Evolutionary conservation across 202 grass and related monocot genomes (phyloP).

Genomic region (Dendrocalamus latiflorus): DNA sequence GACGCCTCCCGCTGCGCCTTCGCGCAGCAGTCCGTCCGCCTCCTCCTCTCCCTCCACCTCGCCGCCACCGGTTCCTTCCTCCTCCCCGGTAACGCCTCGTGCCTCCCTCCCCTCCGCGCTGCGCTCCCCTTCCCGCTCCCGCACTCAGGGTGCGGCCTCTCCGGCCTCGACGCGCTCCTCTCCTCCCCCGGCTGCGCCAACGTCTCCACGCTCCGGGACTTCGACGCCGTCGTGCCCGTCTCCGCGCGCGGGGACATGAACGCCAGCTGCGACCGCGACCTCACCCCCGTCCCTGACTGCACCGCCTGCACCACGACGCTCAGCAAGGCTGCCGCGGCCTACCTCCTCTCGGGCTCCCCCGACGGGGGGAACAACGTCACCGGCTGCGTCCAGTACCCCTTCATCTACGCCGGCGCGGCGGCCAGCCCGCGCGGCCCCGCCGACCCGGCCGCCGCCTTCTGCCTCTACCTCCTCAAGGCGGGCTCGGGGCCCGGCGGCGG

Average conservation of each 20-base stretch:
- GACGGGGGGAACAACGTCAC: constrained; percentile 44
- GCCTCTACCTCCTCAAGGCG: constrained; percentile 55
- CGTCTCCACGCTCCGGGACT: constrained; percentile 49
- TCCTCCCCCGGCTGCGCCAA: constrained; percentile 58
- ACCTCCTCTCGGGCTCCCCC: constrained; percentile 35
- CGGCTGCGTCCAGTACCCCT: constrained; percentile 58
- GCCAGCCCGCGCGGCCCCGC: constrained; percentile 45
- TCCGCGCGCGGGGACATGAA: constrained; percentile 45
- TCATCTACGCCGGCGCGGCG: constrained; percentile 63
- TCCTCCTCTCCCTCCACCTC: constrained; percentile 24
- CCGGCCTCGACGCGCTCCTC: constrained; percentile 30
- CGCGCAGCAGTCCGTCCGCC: constrained; percentile 29
- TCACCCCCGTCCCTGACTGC: constrained; percentile 43
- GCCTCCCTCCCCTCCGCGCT: constrained; percentile 30
- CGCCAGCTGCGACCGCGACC: constrained; percentile 57
- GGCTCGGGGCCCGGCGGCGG: neutral
- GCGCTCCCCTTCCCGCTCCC: constrained; percentile 36
- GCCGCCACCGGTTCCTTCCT: no score
- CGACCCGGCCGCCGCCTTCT: constrained; percentile 48
- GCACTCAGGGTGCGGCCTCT: constrained; percentile 45
- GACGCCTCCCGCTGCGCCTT: constrained; percentile 39
- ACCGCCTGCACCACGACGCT: constrained; percentile 62
- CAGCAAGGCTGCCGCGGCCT: constrained; percentile 45
- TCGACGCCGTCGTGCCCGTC: constrained; percentile 41
- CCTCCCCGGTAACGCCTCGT: constrained; percentile 5